phyloP scores from a whole-genome alignment of 805 yeast species.

The Candida parachauliodes region DNA sequence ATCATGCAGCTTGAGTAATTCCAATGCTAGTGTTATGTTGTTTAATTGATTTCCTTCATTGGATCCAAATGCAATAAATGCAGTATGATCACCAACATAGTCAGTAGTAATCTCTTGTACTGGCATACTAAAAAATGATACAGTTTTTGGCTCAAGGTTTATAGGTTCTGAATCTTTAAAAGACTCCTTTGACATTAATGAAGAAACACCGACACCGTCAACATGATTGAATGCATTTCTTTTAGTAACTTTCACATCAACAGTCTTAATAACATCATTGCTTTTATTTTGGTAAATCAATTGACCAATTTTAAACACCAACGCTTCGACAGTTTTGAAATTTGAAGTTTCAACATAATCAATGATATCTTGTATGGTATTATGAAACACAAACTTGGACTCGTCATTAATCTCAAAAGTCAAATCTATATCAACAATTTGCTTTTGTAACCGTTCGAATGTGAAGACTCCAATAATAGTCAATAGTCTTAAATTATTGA shows the following conservation, averaged over 20 bases:
- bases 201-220: slow-evolving; percentile 85
- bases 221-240: slow-evolving; percentile 87
- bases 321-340: slow-evolving; percentile 91
- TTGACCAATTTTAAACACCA: slow-evolving; percentile 70
- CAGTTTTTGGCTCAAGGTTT: slow-evolving; percentile 11
- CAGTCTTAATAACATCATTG: slow-evolving; percentile 26
- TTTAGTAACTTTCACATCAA: slow-evolving; percentile 66
- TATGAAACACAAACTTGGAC: slow-evolving; percentile 36
- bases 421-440: slow-evolving; percentile 66
- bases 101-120: slow-evolving; percentile 12
- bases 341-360: slow-evolving; percentile 70
- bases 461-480: slow-evolving; percentile 93
- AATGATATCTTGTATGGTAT: slow-evolving; percentile 46
- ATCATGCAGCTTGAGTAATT: slow-evolving; percentile 35
- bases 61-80: slow-evolving; percentile 84
- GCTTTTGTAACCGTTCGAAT: slow-evolving; percentile 80
- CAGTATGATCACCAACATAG: slow-evolving; percentile 40
- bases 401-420: slow-evolving; percentile 22
- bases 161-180: slow-evolving; percentile 27
- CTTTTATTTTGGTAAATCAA: slow-evolving; percentile 43
- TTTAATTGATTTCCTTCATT: slow-evolving; percentile 70
- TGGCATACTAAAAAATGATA: slow-evolving; percentile 30
- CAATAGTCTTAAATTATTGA: slow-evolving; percentile 53
- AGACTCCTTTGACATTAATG: slow-evolving; percentile 45
- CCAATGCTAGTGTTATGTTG: slow-evolving; percentile 58